A percentile compares a stretch with the other conserved stretches of the same genome.
Evolutionary conservation across 495 filamentous ascomycete species (phyloP).

Genomic region (Trichodelitschia bisporula): DNA sequence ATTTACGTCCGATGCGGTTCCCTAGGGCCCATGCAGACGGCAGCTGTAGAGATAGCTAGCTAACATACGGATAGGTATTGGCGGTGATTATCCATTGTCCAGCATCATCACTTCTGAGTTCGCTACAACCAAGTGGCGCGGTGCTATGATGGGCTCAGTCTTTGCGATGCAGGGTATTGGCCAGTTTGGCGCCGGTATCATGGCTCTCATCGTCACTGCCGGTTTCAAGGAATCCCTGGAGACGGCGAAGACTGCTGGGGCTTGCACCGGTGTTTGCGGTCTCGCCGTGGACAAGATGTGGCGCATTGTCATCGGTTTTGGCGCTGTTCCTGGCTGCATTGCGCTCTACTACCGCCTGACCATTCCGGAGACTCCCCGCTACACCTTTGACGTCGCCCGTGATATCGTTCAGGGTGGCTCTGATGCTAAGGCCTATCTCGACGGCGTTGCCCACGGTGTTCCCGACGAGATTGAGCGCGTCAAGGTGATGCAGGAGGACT

Average conservation of each 20-base stretch:
- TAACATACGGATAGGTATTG: too few relatives aligned
- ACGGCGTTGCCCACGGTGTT: slow-evolving; percentile 21
- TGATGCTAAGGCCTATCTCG: slow-evolving; percentile 30
- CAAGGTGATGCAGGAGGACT: slow-evolving; percentile 20
- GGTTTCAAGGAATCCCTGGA: slow-evolving; percentile 49
- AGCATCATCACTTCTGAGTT: slow-evolving; percentile 71
- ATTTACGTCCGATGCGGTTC: too few relatives aligned
- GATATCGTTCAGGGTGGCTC: slow-evolving; percentile 44
- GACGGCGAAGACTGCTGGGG: slow-evolving; percentile 19
- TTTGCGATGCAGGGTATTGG: slow-evolving; percentile 72
- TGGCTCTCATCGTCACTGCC: slow-evolving; percentile 43
- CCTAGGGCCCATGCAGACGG: too few relatives aligned
- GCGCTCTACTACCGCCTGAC: slow-evolving; percentile 72
- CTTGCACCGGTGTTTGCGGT: slow-evolving; percentile 38
- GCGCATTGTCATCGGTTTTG: slow-evolving; percentile 54
- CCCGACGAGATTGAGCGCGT: slow-evolving; percentile 37
- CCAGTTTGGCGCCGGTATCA: slow-evolving; percentile 43
- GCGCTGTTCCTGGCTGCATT: slow-evolving; percentile 50
- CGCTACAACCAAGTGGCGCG: slow-evolving; percentile 62
- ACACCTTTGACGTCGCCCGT: slow-evolving; percentile 58
- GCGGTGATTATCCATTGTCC: slow-evolving; percentile 68
- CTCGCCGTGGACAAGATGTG: slow-evolving; percentile 71
- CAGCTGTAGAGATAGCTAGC: too few relatives aligned
- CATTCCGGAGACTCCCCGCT: slow-evolving; percentile 63
- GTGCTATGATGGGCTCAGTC: slow-evolving; percentile 72